A percentile compares a stretch with the other conserved stretches of the same genome.
phyloP scores from a whole-genome alignment of 495 filamentous ascomycete species.

The Cercophora scortea region DNA sequence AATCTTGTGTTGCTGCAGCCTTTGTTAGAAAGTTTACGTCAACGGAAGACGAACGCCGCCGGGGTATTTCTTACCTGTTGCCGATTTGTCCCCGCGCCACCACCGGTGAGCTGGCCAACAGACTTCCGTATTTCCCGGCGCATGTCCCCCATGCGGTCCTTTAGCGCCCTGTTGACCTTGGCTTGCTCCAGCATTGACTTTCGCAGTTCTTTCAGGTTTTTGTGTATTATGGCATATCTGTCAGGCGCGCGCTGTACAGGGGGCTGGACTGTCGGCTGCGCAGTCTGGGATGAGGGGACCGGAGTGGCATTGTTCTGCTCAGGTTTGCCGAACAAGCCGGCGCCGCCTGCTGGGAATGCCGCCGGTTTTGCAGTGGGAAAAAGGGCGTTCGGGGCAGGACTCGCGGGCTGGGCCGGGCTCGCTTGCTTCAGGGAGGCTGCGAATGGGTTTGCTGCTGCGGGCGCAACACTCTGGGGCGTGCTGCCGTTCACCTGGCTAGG shows the following conservation, averaged over 20 bases:
- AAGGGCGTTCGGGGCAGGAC: background rate
- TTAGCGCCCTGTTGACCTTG: slow-evolving; percentile 39
- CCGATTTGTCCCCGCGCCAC: slow-evolving; percentile 51
- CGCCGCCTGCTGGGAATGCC: background rate
- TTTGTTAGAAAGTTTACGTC: slow-evolving; percentile 1
- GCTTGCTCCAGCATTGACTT: slow-evolving; percentile 46
- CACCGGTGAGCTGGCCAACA: slow-evolving; percentile 65
- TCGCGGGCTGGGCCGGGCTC: background rate
- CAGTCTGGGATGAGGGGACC: background rate
- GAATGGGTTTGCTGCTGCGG: slow-evolving; percentile 1
- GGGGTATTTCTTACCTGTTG: slow-evolving; percentile 34
- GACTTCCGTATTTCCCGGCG: slow-evolving; percentile 61
- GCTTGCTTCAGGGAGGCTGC: background rate
- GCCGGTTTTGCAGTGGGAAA: background rate
- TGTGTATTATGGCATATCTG: slow-evolving; percentile 62
- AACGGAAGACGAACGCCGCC: background rate
- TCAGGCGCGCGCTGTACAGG: slow-evolving; percentile 11
- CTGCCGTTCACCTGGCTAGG: slow-evolving; percentile 6
- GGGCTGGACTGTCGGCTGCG: background rate
- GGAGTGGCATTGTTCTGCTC: slow-evolving; percentile 5
- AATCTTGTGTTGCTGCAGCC: slow-evolving; percentile 27
- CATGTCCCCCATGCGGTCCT: slow-evolving; percentile 64
- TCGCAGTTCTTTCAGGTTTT: slow-evolving; percentile 64
- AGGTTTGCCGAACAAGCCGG: background rate
- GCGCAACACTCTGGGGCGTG: background rate